Conservation (phyloP, 768 basidiomycete species). For the Lepiota venenata region DNA sequence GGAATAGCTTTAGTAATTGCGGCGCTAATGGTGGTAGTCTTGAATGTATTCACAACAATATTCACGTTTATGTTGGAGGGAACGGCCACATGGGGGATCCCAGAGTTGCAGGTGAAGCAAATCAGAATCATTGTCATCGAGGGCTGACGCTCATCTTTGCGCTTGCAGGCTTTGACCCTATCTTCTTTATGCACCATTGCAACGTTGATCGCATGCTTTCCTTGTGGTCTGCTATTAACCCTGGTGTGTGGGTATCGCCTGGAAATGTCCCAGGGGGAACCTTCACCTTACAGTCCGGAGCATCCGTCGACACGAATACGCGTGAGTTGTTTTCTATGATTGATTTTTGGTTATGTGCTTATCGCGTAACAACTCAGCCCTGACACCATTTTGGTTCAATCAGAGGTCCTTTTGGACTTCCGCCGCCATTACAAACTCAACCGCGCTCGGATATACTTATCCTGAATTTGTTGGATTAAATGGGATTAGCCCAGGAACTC, state of each 20-base stretch:
- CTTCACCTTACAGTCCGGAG: constrained; percentile 23
- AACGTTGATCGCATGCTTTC: constrained; percentile 46
- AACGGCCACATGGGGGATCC: constrained; percentile 33
- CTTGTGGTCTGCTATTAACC: constrained; percentile 41
- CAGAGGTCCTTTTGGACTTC: constrained; percentile 35
- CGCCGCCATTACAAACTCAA: constrained; percentile 17
- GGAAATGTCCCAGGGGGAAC: constrained; percentile 27
- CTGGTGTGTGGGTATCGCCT: constrained; percentile 30
- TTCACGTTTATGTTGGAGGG: constrained; percentile 36
- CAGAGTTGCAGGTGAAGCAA: constrained; percentile 28
- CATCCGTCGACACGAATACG: constrained; percentile 21
- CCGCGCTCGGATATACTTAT: constrained; percentile 38
- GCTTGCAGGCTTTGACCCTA: constrained; percentile 27
- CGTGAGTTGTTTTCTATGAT: constrained; percentile 16
- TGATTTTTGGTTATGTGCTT: neutral
- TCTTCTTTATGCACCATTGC: constrained; percentile 44
- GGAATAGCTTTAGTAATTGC: constrained; percentile 42
- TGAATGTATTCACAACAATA: constrained; percentile 40
- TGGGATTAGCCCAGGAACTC: constrained; percentile 16
- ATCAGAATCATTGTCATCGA: too few species aligned
- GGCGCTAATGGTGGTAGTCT: constrained; percentile 31
- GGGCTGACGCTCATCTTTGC: too few species aligned
- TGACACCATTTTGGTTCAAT: constrained; percentile 42
- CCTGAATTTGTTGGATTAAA: constrained; percentile 39
- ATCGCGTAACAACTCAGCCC: constrained; percentile 17